Base-by-base conservation (phyloP, 2,329 filamentous ascomycete genomes). In the Microcyclospora tardicrescens region DNA sequence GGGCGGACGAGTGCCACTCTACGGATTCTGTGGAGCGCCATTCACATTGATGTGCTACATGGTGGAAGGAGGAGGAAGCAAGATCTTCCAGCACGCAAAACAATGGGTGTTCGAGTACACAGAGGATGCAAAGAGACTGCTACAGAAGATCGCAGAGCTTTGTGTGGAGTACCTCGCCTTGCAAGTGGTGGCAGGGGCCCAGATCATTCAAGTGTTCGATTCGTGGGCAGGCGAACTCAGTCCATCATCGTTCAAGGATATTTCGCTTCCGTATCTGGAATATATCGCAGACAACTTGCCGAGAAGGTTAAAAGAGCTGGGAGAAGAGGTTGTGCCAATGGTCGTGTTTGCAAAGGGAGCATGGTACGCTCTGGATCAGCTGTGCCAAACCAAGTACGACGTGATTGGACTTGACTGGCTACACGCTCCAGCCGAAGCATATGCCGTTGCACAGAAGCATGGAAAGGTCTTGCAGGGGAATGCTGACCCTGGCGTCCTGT, bases 1-100 rank as follows among this genome's bases (percentile, higher is more conserved):
- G 37, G 72, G 79, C 35, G 91, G 91, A 1, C 73, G 86, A 34
- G 91, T 98, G 27, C 91, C 91, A 5, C 65, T 98, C 48, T 93
- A 94, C 58, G 91, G 91, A 28, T 98, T 98, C 67, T 95, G 87
- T 54, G 91, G 91, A 39, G 87, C 91, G 6, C 91, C 91, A 1
- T 98, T 91, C 85, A 98, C 91, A 2, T 64, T 98, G 43, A 73
- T 98, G 56, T 94, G 89, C 68, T 98, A 98, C 67, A 98, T 98
- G 91, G 85, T 96, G 13, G 91, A 98, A 64, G 91, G 91, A 12
- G 91, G 91, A 35, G 91, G 91, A 33, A 93, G 82, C 51, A 96
- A 96, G 68, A 70, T 96, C 57, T 96, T 96, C 66, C 78, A 84
- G 43, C 80, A 94, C 64, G 81, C 77, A 55, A 98, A 98, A 73